Evolutionary conservation across 495 filamentous ascomycete genomes (phyloP).

Genomic region (Aspergillus asperescens): DNA sequence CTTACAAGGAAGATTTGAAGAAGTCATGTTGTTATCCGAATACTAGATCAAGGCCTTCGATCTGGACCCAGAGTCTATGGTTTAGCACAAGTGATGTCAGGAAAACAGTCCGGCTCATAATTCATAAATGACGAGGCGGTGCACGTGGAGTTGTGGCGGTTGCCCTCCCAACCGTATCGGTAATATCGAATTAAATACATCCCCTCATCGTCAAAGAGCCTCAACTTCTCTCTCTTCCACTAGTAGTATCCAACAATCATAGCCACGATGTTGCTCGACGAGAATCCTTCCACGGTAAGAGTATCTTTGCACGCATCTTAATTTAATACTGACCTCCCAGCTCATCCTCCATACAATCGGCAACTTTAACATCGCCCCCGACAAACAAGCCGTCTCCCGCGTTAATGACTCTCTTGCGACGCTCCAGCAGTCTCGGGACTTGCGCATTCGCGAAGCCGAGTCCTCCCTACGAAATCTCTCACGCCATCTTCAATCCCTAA

Average conservation of each 20-base stretch:
- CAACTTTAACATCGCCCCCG: constrained; percentile 90
- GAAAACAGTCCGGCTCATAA: constrained; percentile 2
- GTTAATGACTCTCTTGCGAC: constrained; percentile 77
- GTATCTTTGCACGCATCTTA: not conserved
- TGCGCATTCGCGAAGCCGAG: constrained; percentile 68
- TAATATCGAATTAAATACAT: constrained; percentile 20
- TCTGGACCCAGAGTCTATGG: not conserved
- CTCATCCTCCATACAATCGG: constrained; percentile 84
- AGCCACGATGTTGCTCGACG: constrained; percentile 87
- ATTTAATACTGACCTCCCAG: constrained; percentile 40
- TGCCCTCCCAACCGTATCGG: constrained; percentile 43
- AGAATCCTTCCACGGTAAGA: constrained; percentile 79
- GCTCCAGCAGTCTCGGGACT: constrained; percentile 70
- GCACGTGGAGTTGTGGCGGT: constrained; percentile 37
- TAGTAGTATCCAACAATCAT: not conserved
- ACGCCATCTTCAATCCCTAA: constrained; percentile 63
- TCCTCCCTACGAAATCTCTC: constrained; percentile 65
- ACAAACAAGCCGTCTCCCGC: constrained; percentile 79
- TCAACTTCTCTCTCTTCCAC: too few relatives aligned
- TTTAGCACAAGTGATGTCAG: constrained; percentile 2
- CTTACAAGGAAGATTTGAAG: constrained; percentile 66
- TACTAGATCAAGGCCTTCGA: not conserved
- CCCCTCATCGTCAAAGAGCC: constrained; percentile 3
- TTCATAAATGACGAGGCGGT: constrained; percentile 37
- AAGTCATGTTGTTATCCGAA: constrained; percentile 41